Evolutionary conservation across 805 yeast genomes (phyloP).

Genomic region (Ogataea kodamae): DNA sequence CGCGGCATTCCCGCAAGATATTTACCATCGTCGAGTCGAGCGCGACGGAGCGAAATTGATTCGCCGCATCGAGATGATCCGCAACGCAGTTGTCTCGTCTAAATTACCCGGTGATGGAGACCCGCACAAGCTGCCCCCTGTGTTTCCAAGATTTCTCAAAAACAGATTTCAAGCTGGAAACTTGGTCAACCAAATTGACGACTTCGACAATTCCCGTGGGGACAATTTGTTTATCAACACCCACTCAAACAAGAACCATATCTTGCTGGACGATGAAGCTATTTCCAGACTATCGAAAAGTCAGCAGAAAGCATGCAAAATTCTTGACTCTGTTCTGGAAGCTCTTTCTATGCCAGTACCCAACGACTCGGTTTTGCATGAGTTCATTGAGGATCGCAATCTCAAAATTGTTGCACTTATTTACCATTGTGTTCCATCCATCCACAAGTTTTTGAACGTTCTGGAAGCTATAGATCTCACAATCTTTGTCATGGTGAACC

Average conservation of each 20-base stretch:
- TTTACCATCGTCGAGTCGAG: conserved; percentile 24
- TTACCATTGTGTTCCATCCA: conserved; percentile 49
- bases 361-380: conserved; percentile 17
- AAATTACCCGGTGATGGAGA: conserved; percentile 15
- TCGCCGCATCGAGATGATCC: conserved; percentile 16
- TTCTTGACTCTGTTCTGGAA: conserved; percentile 41
- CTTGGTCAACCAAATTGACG: conserved; percentile 67
- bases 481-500: conserved; percentile 38
- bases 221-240: conserved; percentile 26
- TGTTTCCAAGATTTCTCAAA: conserved; percentile 64
- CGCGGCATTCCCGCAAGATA: conserved; percentile 7
- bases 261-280: conserved; percentile 49
- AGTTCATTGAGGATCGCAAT: conserved; percentile 40
- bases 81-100: conserved; percentile 16
- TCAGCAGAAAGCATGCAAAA: conserved; percentile 36
- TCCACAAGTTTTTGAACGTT: conserved; percentile 47
- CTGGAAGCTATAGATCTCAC: conserved; percentile 63
- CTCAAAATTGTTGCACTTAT: conserved; percentile 50
- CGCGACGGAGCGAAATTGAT: conserved; percentile 23
- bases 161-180: conserved; percentile 75
- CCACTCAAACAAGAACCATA: conserved; percentile 29
- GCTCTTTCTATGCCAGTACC: conserved; percentile 40
- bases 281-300: conserved; percentile 36
- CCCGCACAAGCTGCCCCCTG: conserved; percentile 48
- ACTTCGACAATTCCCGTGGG: conserved; percentile 22